Conservation (phyloP, 805 yeast genomes). For the Hanseniaspora guilliermondii region DNA sequence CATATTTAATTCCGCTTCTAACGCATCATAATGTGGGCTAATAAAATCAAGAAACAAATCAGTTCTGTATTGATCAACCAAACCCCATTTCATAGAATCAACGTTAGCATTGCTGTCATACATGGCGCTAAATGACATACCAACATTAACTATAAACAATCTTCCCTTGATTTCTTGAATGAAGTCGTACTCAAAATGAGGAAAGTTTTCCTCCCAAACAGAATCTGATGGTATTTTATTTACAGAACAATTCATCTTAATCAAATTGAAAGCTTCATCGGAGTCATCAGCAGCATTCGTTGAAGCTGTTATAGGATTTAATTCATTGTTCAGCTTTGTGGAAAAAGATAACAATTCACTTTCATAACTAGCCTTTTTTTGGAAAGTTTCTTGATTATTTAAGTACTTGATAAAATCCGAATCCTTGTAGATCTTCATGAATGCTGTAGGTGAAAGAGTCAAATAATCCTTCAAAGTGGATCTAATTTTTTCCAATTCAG, state of each 20-base stretch:
- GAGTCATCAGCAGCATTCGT: background rate
- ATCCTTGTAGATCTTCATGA: slow-evolving; percentile 2
- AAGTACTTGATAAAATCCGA: background rate
- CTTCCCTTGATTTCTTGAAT: background rate
- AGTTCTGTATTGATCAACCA: background rate
- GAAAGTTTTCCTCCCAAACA: background rate
- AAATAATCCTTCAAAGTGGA: slow-evolving; percentile 2
- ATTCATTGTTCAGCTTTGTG: background rate
- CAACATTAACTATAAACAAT: background rate
- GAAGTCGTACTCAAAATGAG: slow-evolving; percentile 1
- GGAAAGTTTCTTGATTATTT: background rate
- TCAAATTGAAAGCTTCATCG: background rate
- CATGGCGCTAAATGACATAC: background rate
- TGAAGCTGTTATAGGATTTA: background rate
- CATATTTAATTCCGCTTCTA: background rate
- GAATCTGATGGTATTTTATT: background rate
- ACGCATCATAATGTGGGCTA: background rate
- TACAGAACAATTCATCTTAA: background rate
- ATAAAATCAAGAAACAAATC: background rate
- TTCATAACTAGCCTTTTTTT: background rate
- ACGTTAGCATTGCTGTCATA: background rate
- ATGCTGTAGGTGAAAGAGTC: background rate
- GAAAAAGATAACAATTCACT: background rate
- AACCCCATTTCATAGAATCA: background rate
- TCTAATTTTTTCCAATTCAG: background rate